Conservation (phyloP, 805 yeast species). For the Zygoascus bituminiphila region DNA sequence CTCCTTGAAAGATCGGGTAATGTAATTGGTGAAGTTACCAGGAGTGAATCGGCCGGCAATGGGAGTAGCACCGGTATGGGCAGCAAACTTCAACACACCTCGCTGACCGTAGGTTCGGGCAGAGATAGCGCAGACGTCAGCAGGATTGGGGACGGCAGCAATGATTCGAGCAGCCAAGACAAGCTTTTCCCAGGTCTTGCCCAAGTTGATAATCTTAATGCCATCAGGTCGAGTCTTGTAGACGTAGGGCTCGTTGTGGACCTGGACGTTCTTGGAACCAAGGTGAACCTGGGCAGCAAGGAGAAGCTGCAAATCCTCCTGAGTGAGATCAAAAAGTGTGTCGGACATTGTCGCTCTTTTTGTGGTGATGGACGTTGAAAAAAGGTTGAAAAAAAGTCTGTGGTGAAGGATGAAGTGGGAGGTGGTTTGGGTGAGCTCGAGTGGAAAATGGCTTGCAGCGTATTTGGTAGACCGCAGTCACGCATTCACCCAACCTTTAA, state of each 20-base stretch:
- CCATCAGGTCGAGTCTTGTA: conserved; percentile 99
- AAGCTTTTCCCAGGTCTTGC: conserved; percentile 99
- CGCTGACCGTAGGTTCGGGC: conserved; percentile 99
- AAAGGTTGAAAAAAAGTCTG: background rate
- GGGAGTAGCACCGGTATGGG: conserved; percentile 99
- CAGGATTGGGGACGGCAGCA: conserved; percentile 98
- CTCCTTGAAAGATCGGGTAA: conserved; percentile 99
- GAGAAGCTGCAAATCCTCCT: conserved; percentile 97
- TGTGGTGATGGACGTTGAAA: conserved; percentile 1
- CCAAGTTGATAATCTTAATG: conserved; percentile 95
- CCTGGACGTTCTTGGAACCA: conserved; percentile 99
- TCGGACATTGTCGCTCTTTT: conserved; percentile 3
- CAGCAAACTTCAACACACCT: conserved; percentile 98
- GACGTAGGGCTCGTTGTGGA: conserved; percentile 68
- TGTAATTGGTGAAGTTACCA: conserved; percentile 99
- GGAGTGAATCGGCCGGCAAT: conserved; percentile 99
- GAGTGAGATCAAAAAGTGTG: conserved; percentile 50
- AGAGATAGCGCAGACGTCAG: conserved; percentile 97
- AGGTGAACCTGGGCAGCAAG: conserved; percentile 99
- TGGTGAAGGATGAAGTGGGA: conserved; percentile 1
- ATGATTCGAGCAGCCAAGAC: conserved; percentile 99
- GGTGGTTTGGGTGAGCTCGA: background rate
- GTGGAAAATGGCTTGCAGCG: background rate
- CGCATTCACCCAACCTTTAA: background rate
- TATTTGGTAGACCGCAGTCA: background rate